Conservation (phyloP, 2,329 filamentous ascomycete species). For the Cylindrodendrum hubeiense region DNA sequence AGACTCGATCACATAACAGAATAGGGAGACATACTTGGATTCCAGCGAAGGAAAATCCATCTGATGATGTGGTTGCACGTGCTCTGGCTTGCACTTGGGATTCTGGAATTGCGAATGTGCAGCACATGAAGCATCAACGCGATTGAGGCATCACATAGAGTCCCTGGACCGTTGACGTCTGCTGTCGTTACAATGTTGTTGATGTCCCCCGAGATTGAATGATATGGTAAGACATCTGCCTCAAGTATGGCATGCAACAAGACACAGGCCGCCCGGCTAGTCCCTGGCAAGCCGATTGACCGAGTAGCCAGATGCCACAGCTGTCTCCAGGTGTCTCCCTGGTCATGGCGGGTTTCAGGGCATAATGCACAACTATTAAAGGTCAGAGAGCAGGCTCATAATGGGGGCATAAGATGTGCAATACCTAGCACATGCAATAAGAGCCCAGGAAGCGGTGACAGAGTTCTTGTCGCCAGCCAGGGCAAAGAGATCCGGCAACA, state of each 20-base stretch:
- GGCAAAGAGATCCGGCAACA: constrained; percentile 69
- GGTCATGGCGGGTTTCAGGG: constrained; percentile 50
- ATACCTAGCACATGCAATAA: constrained; percentile 85
- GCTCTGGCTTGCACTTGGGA: constrained; percentile 75
- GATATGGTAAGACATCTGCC: constrained; percentile 74
- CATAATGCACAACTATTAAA: constrained; percentile 48
- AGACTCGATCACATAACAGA: background rate
- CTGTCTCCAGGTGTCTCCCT: constrained; percentile 71
- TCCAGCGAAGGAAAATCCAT: constrained; percentile 89
- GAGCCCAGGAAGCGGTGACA: constrained; percentile 80
- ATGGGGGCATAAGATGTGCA: background rate
- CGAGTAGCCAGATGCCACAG: constrained; percentile 82
- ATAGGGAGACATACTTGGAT: constrained; percentile 71
- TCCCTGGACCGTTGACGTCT: constrained; percentile 83
- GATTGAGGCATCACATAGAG: constrained; percentile 84
- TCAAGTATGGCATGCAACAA: constrained; percentile 78
- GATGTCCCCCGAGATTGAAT: constrained; percentile 75
- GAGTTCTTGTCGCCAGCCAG: constrained; percentile 78
- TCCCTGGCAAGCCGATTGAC: constrained; percentile 75
- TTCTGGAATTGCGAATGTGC: constrained; percentile 73
- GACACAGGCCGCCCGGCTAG: constrained; percentile 82
- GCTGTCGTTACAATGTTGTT: constrained; percentile 80
- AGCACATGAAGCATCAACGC: constrained; percentile 79
- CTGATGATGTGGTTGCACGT: constrained; percentile 79
- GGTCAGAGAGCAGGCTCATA: constrained; percentile 37